Evolutionary conservation across 495 filamentous ascomycete species (phyloP), one percentile per base, ranked within the genome.

Genomic region (Zalerion maritima): DNA sequence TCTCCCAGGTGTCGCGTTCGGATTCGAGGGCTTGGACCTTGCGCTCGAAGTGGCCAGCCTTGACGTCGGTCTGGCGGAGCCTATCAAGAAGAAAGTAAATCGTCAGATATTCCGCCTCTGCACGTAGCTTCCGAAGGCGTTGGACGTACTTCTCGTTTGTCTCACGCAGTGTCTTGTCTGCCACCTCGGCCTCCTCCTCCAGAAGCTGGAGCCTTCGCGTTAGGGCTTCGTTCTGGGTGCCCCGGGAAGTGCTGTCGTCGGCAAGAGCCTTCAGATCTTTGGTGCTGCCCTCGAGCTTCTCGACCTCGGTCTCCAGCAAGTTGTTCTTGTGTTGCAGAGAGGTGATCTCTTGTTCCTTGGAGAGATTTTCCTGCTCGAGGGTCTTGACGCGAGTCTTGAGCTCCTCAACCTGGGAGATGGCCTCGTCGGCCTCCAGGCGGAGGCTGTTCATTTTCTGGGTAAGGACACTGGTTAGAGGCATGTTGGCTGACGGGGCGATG

Each of bases 21-120:
- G 66, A 57, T 58, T 99, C 89, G 39, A 99, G 74, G 42, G 87
- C 92, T 54, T 91, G 79, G 39, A 99, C 89, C 64, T 99, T 94
- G 66, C 91, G 91, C 63, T 96, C 91, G 61, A 84, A 94, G 69
- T 99, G 89, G 37, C 87, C 91, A 51, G 89, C 84, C 66, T 94
- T 94, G 60, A 96, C 84, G 55, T 96, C 89, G 56, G 89, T 94
- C 62, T 92, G 86, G 46, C 91, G 84, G 46, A 96, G 81, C 61
- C 89, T 99, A 23, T 14, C 24, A 31, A 12, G 9, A 31, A 28
- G 24, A 29, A 29, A 3, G 14, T 14, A 23, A 25, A 15, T 6
- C 14, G 8, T 3, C 6, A 7, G 3, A n/a, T 32, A 13, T 24
- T 6, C 13, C n/a, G 14, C 26, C 7, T 11, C 26, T 7, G 26